Evolutionary conservation across 345 rosid species (phyloP).

Genomic region (Raphanus sativus): DNA sequence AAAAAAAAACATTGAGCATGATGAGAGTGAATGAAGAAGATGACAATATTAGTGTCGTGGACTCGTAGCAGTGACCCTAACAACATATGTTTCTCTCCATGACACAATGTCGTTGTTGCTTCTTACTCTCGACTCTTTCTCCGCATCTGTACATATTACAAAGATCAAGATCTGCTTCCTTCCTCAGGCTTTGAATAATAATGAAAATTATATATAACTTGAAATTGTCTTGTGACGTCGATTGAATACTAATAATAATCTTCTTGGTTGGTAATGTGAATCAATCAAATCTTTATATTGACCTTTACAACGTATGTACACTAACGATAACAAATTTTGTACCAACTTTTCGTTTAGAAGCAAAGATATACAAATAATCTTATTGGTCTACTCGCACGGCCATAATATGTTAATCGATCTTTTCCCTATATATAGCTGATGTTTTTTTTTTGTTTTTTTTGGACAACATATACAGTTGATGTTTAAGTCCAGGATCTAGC

Average conservation of each 20-base stretch:
- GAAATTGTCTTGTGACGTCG: background rate
- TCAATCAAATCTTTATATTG: background rate
- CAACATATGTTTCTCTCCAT: background rate
- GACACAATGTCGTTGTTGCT: background rate
- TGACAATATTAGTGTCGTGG: no score
- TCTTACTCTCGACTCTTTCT: background rate
- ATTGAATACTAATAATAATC: background rate
- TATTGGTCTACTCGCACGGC: background rate
- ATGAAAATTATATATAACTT: background rate
- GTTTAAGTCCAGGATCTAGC: background rate
- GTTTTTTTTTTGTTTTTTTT: background rate
- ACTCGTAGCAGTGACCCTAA: constrained; percentile 5
- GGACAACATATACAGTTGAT: background rate
- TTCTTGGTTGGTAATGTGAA: background rate
- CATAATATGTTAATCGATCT: background rate
- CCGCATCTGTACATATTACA: background rate
- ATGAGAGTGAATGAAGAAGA: background rate
- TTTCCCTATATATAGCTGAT: background rate
- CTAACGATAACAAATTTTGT: background rate
- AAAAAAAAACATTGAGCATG: background rate
- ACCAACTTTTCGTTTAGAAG: background rate
- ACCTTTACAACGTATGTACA: background rate
- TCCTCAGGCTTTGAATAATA: background rate
- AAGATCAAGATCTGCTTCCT: constrained; percentile 17
- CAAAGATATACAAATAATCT: background rate